Base-by-base conservation (phyloP, 306 rosid species). In the Ormosia semicastrata region DNA sequence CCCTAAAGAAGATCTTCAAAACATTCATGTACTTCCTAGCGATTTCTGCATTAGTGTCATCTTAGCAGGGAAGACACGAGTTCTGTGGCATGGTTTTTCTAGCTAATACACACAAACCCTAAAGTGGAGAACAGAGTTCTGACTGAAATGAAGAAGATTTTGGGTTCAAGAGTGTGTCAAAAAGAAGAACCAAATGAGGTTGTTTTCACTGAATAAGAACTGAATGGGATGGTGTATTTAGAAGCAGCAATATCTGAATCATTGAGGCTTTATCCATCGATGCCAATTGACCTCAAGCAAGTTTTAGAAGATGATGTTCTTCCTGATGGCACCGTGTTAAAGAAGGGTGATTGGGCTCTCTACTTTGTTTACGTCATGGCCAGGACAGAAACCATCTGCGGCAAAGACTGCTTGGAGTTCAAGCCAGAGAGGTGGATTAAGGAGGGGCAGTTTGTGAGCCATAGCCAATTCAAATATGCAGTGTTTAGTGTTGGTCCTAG, bases 21-120 rank as follows among this genome's bases (percentile, higher is more conserved):
- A 68, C 6, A 56, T 3, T 6, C 32, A 46, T 66, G 64, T 69
- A 84, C 64, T 79, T 66, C 40, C 85, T 3, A 77, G 68, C 9
- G 92, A 87, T 69, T 84, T 89, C 54, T 82, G 84, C 67, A 68
- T 87, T 53, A 89, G 80, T 74, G 76, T 87, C 56, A 82, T 87
- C 12, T 67, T 89, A 63, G 87, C 90, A n/a, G 90, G 92, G 4
- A 89, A 41, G 92, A 89, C 84, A 75, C 90, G 44, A 84, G 82
- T 68, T 89, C 92, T 5, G 86, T 87, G 11, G 92, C 84, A 34
- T 54, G 92, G 92, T 87, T 89, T 33, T 87, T 89, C 83, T 87
- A 89, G 92, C 69, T 87, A 41, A 17, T 86, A 5, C 72, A 82
- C 15, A 52, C 79, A 15, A 76, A 71, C 71, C 82, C 82, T 33